These are phyloP conservation scores for Sphagnum contortum DNA, from an alignment of 225 moss, liverwort and hornwort genomes.

Conservation along the genomic window DNA sequence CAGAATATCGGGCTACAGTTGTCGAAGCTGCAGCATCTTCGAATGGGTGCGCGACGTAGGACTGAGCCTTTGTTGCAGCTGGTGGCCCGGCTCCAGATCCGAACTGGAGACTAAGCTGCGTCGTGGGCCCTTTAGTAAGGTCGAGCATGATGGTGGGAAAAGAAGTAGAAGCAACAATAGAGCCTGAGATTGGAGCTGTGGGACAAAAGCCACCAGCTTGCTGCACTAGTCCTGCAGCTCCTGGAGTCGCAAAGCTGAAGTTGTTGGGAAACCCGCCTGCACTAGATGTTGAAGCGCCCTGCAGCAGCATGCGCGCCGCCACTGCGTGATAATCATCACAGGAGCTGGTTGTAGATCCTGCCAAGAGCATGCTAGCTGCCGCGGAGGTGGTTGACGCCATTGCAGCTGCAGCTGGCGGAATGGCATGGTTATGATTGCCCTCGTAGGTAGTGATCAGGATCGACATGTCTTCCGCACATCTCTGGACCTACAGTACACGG, in stretches of 20 bases:
- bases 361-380: slow-evolving; percentile 59
- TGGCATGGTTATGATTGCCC: slow-evolving; percentile 60
- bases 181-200: slow-evolving; percentile 23
- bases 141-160: slow-evolving; percentile 58
- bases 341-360: slow-evolving; percentile 39
- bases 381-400: slow-evolving; percentile 82
- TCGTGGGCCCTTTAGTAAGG: slow-evolving; percentile 44
- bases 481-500: slow-evolving; percentile 43
- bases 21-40: too few species aligned
- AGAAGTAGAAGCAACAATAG: slow-evolving; percentile 35
- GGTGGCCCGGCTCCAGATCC: slow-evolving; percentile 12
- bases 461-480: slow-evolving; percentile 63
- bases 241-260: not conserved
- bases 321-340: slow-evolving; percentile 17
- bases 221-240: too few species aligned
- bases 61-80: slow-evolving; percentile 1
- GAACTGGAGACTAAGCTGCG: slow-evolving; percentile 30
- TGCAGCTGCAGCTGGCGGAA: slow-evolving; percentile 51
- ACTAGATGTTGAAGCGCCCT: not conserved
- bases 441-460: slow-evolving; percentile 70
- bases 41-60: not conserved
- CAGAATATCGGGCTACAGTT: too few species aligned
- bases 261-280: slow-evolving; percentile 2
- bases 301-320: slow-evolving; percentile 9
- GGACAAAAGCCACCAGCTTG: not conserved